Base-by-base conservation (phyloP, 352 stramenopile species). In the Discostella stelligera region DNA sequence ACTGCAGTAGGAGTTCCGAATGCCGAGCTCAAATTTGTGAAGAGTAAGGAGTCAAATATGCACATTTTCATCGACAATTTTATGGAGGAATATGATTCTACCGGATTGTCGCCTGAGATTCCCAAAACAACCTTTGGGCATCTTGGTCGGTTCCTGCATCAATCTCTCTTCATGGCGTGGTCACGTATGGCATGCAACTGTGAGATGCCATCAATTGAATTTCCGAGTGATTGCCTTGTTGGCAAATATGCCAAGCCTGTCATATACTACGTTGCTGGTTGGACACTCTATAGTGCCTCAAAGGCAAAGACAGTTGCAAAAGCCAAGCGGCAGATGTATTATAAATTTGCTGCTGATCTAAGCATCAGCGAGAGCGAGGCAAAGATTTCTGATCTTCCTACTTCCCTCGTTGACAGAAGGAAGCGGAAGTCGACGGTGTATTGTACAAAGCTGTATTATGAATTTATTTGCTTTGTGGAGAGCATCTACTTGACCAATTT, bases 261-360 rank as follows among this genome's bases (percentile, higher is more conserved):
- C n/a, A 30, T 77, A 23, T 77, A 77, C 52, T 77, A 77, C 39
- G 30, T 63, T 71, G 56, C 68, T 58, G 59, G 59, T 16, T 77
- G 68, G 68, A 77, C 59, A 8, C 21, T 77, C 8, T 44, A 61
- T 14, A 32, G 68, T 16, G 52, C 52, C 14, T 77, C 58, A 7
- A 44, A 60, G 27, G 68, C 68, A 18, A 20, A 54, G 8, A 77
- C 58, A 9, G 39, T 71, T 39, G 20, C 58, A 44, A 48, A 27
- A 6, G 21, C 13, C 18, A 30, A 77, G 25, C 46, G 68, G 5
- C 5, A 32, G 2, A 6, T 32, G 2, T 2, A 32, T 5, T 32
- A 6, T 32, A 5, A 2, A 32, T 32, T 5, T 32, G 27, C 27
- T 5, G 5, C 27, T 5, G 27, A 18, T 0, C 27, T 66, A 18